A percentile compares a stretch with the other conserved stretches of the same genome.
Evolutionary conservation across 805 yeast genomes (phyloP).

Genomic region (Ogataea siamensis): DNA sequence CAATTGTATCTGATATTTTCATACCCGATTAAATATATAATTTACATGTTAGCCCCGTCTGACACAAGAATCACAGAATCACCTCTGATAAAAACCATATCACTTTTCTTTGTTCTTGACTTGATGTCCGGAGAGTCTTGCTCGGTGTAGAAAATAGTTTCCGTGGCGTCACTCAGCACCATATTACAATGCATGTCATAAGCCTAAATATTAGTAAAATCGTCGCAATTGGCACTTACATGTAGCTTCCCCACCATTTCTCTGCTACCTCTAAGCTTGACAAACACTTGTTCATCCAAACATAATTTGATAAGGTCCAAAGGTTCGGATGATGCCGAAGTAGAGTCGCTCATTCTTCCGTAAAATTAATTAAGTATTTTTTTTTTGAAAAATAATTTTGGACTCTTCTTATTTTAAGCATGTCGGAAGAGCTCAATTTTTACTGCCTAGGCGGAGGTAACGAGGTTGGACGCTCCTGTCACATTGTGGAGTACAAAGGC

Average conservation of each 20-base stretch:
- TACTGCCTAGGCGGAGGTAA: conserved; percentile 96
- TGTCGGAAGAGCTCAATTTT: conserved; percentile 52
- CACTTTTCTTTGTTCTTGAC: conserved; percentile 57
- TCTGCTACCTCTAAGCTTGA: conserved; percentile 91
- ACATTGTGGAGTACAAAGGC: conserved; percentile 86
- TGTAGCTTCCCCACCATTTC: conserved; percentile 88
- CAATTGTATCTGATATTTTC: too few relatives aligned
- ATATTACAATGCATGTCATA: conserved; percentile 96
- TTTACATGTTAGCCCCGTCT: conserved; percentile 30
- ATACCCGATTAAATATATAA: conserved; percentile 1
- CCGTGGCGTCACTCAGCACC: conserved; percentile 90
- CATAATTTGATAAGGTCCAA: conserved; percentile 83
- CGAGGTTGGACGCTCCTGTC: conserved; percentile 97
- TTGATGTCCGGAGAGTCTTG: conserved; percentile 45
- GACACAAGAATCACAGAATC: conserved; percentile 86
- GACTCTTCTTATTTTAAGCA: conserved; percentile 4
- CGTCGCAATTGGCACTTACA: conserved; percentile 38
- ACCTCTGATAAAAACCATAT: conserved; percentile 96
- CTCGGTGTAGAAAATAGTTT: conserved; percentile 63
- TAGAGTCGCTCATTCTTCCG: conserved; percentile 23
- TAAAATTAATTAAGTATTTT: not conserved
- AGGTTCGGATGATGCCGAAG: conserved; percentile 59
- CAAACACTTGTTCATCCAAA: conserved; percentile 81
- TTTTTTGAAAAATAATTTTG: conserved; percentile 2
- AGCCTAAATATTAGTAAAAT: conserved; percentile 42